Evolutionary conservation across 192 early-diverging fungal species (phyloP), one percentile per base, ranked within the genome.

Genomic region (Backusella morwellensis): DNA sequence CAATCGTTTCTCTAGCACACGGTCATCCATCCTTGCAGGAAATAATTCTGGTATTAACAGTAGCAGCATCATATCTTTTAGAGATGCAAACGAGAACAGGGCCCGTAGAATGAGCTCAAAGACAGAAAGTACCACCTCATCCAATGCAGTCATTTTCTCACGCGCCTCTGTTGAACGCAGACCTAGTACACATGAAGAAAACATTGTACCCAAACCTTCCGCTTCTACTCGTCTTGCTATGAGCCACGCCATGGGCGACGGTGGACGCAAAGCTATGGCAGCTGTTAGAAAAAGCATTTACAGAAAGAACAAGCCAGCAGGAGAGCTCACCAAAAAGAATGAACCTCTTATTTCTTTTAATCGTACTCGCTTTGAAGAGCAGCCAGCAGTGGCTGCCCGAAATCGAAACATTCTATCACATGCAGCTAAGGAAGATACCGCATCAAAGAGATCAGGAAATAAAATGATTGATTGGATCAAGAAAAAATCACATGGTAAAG

Each of bases 381-480:
- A 36, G n/a, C 19, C 35, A 74, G 35, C 6, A 34, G 7, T n/a
- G 17, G 35, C 26, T 40, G 5, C 36, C n/a, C 40, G 35, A 40
- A 56, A 66, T 56, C 72, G 72, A 21, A 74, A 29, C 8, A n/a
- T 35, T 40, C 12, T 54, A 41, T 15, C 35, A 14, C 59, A 66
- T 50, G 54, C 50, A 19, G n/a, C 35, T 44, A 34, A 68, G 40
- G 66, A 38, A 54, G 54, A 41, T 6, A 11, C 17, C 14, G 0
- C 21, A 19, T 36, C 52, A 66, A 78, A 67, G 35, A 66, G 35
- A 23, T 35, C 78, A 4, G 89, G 86, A 0, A 83, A 84, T 66
- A 87, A 88, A 6, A 82, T 90, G 35, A 85, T 87, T 75, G 86
- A 84, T 76, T 90, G 89, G 89, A 83, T 90, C 50, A 83, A 85